A percentile compares a stretch with the other conserved stretches of the same genome.
Conservation (phyloP, 1,139 yeast species). For the Hansenula anomala region DNA sequence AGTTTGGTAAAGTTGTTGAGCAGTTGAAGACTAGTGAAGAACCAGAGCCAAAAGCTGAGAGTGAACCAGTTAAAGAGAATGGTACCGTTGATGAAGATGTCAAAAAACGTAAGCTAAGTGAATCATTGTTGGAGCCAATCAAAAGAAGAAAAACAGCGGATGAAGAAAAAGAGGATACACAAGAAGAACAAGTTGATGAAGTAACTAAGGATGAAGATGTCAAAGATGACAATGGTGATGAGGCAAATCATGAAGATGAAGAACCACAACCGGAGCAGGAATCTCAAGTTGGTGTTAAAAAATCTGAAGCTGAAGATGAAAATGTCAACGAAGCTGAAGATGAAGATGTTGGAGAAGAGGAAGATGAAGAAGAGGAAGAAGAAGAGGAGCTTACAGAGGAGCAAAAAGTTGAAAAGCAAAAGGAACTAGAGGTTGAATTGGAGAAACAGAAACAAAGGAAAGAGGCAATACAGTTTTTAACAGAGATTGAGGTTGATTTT, state of each 20-base stretch:
- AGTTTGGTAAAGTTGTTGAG: slow-evolving; percentile 14
- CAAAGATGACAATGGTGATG: slow-evolving; percentile 10
- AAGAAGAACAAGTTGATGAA: slow-evolving; percentile 10
- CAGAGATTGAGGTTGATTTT: slow-evolving; percentile 77
- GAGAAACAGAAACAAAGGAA: slow-evolving; percentile 44
- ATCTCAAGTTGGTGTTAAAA: background rate
- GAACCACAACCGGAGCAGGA: background rate
- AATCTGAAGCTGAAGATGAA: slow-evolving; percentile 8
- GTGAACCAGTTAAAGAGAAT: background rate
- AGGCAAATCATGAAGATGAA: slow-evolving; percentile 1
- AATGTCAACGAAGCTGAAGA: slow-evolving; percentile 13
- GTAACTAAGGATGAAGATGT: slow-evolving; percentile 6
- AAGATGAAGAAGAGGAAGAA: slow-evolving; percentile 19
- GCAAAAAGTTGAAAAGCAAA: slow-evolving; percentile 28
- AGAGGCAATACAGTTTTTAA: slow-evolving; percentile 64
- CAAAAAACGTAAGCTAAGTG: slow-evolving; percentile 9
- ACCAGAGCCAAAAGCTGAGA: slow-evolving; percentile 8
- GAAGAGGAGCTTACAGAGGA: slow-evolving; percentile 26
- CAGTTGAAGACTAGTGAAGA: slow-evolving; percentile 11
- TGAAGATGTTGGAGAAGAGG: slow-evolving; percentile 15
- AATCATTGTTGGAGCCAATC: slow-evolving; percentile 1
- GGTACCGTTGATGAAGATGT: slow-evolving; percentile 9
- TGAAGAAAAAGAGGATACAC: slow-evolving; percentile 7
- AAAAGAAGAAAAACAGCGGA: slow-evolving; percentile 5
- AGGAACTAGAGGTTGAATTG: slow-evolving; percentile 41